Evolutionary conservation across 78 protist genomes (phyloP), one percentile per base, ranked within the genome.

Genomic region (Dictyostelium citrinum): DNA sequence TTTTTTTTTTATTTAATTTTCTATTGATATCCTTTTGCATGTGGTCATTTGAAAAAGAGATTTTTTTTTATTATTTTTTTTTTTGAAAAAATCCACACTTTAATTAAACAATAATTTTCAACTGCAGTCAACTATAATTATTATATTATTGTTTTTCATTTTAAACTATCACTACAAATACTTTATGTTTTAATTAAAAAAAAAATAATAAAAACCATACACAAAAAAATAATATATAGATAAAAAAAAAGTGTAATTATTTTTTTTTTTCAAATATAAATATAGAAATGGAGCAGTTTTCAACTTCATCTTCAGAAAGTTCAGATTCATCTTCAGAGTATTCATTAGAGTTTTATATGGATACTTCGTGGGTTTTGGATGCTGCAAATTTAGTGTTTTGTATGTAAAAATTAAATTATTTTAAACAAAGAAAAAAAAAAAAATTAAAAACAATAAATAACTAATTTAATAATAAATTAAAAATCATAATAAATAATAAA

Each of bases 341-440:
- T 78, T 29, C 83, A 46, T 46, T 46, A 43, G 93, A 88, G 8
- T 68, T 46, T 75, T 68, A 68, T 51, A 68, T 88, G 35, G 93
- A 79, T 20, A 64, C 86, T 5, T 58, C 71, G 11, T 88, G 84
- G 84, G 39, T 88, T 24, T 33, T 88, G 10, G 76, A 67, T 88
- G 93, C 93, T 29, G 93, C 93, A 61, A 88, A 88, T 67, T 49
- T 88, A n/a, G 93, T 88, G 1, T 88, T 88, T 78, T 88, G 92
- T 86, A 86, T 33, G 78, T 84, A 31, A 7, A 5, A 37, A 72
- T 7, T 20, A 14, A 17, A 75, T 75, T 5, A n/a, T 24, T 74
- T 49, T 14, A 49, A 49, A 49, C 9, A 49, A 71, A 35, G 16
- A 24, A 31, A 37, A 37, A 37, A 37, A 37, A 37, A 37, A 43